These are phyloP conservation scores for Rhynchosporium agropyri DNA, from an alignment of 2,329 filamentous ascomycete genomes.

Conservation along the genomic window DNA sequence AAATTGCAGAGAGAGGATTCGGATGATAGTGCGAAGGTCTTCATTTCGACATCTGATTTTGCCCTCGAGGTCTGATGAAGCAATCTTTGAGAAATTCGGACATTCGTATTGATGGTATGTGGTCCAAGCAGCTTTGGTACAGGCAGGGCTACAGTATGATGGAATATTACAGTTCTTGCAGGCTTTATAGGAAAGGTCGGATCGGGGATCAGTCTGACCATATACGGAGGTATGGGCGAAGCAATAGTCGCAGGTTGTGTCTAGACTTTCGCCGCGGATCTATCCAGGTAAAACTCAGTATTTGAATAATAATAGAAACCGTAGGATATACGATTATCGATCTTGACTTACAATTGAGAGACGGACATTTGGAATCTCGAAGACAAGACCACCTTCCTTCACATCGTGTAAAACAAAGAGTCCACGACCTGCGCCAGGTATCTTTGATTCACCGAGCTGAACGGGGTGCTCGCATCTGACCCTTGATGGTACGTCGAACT, in stretches of 20 bases:
- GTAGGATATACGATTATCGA: too few species aligned
- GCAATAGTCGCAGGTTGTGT: conserved; percentile 13
- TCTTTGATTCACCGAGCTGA: conserved; percentile 6
- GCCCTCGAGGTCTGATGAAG: not conserved
- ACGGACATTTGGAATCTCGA: conserved; percentile 9
- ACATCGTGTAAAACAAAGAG: conserved; percentile 7
- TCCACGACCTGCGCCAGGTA: conserved; percentile 18
- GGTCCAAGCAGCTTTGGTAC: not conserved
- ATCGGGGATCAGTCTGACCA: not conserved
- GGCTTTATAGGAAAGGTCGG: not conserved
- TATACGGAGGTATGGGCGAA: not conserved
- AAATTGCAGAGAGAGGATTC: not conserved
- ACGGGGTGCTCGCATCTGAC: not conserved
- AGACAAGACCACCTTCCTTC: conserved; percentile 4
- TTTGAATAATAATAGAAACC: not conserved
- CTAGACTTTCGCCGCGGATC: not conserved
- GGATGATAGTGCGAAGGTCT: conserved; percentile 3
- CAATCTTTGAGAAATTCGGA: not conserved
- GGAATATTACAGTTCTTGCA: not conserved
- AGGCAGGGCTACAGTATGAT: not conserved
- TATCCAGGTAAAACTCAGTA: not conserved
- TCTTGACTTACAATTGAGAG: conserved; percentile 17
- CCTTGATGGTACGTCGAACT: not conserved
- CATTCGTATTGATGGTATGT: conserved; percentile 10
- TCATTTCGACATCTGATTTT: not conserved